Evolutionary conservation across 2,329 filamentous ascomycete species (phyloP).

Genomic region (Epichloe gansuensis): DNA sequence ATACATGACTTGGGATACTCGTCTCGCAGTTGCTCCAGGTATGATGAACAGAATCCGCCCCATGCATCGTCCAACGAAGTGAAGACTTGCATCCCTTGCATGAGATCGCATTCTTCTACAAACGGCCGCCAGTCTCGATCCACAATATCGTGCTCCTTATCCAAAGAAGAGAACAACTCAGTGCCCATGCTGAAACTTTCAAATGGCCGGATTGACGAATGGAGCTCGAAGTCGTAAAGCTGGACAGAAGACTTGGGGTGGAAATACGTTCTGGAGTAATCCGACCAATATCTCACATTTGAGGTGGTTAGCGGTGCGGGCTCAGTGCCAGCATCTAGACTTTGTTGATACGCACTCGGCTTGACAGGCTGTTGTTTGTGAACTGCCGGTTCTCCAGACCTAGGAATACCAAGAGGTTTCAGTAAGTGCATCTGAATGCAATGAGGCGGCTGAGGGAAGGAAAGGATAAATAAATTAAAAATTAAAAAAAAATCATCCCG

Average conservation of each 20-base stretch:
- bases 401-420: constrained; percentile 16
- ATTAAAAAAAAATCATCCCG: neutral
- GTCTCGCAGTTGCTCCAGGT: constrained; percentile 68
- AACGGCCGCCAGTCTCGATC: constrained; percentile 86
- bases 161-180: constrained; percentile 60
- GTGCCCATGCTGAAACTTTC: constrained; percentile 80
- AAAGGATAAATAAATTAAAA: too few species aligned
- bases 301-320: constrained; percentile 54
- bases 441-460: too few species aligned
- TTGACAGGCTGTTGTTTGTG: constrained; percentile 57
- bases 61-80: constrained; percentile 64
- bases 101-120: constrained; percentile 81
- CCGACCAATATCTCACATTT: constrained; percentile 88
- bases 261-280: constrained; percentile 86
- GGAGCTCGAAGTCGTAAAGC: constrained; percentile 75
- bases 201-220: constrained; percentile 70
- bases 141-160: constrained; percentile 72
- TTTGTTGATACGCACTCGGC: constrained; percentile 64
- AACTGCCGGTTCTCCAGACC: constrained; percentile 55
- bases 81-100: constrained; percentile 78
- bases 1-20: constrained; percentile 82
- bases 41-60: constrained; percentile 64
- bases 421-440: neutral
- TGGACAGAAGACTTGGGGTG: constrained; percentile 82
- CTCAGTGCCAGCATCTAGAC: constrained; percentile 60